phyloP scores from a whole-genome alignment of 768 basidiomycete genomes.

The Pleurotus citrinopileatus region DNA sequence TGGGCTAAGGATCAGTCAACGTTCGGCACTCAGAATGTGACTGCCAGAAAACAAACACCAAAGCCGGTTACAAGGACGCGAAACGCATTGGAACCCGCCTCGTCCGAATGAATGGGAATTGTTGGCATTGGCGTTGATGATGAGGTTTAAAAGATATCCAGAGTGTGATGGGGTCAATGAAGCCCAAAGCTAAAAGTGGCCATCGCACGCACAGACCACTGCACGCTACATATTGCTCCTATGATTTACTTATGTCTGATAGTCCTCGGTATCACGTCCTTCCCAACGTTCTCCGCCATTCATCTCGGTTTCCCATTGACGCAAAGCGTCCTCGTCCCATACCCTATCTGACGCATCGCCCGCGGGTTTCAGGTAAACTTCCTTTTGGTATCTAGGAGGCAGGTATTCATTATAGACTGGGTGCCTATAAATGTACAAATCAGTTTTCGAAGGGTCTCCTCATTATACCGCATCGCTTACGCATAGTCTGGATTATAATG shows the following conservation, averaged over 20 bases:
- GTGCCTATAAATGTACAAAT: constrained; percentile 35
- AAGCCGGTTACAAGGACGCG: constrained; percentile 18
- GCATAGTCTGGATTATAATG: constrained; percentile 58
- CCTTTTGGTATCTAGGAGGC: constrained; percentile 42
- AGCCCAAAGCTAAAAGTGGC: no score
- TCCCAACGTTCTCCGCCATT: constrained; percentile 50
- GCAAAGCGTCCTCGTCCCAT: constrained; percentile 61
- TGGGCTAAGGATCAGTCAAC: constrained; percentile 17
- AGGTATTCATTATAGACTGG: constrained; percentile 66
- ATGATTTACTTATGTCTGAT: not conserved
- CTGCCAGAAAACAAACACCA: constrained; percentile 12
- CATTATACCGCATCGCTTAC: constrained; percentile 28
- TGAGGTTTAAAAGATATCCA: not conserved
- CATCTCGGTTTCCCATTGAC: constrained; percentile 50
- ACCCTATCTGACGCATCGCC: constrained; percentile 42
- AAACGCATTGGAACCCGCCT: constrained; percentile 1
- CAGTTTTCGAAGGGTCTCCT: not conserved
- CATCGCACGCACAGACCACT: constrained; percentile 11
- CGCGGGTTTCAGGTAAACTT: constrained; percentile 41
- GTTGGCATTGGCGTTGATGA: constrained; percentile 6
- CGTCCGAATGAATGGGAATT: not conserved
- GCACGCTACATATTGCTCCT: not conserved
- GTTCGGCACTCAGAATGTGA: not conserved
- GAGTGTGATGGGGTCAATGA: no score
- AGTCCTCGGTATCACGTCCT: constrained; percentile 26